phyloP scores from a whole-genome alignment of 2,329 filamentous ascomycete genomes.

The Exophiala viscosa region DNA sequence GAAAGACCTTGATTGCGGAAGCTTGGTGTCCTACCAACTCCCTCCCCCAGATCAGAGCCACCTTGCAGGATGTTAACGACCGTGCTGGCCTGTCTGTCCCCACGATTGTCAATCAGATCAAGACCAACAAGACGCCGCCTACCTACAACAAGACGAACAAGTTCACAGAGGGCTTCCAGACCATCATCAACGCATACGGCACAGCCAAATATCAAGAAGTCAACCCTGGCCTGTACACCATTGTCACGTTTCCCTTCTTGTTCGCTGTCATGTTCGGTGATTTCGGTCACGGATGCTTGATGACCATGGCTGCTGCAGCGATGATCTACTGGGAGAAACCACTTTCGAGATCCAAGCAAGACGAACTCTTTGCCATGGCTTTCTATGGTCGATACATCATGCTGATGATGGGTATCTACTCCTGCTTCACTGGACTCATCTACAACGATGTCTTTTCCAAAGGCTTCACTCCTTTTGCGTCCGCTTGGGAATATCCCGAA shows the following conservation, averaged over 20 bases:
- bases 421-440: conserved; percentile 92
- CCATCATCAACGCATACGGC: conserved; percentile 97
- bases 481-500: conserved; percentile 87
- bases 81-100: conserved; percentile 93
- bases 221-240: conserved; percentile 90
- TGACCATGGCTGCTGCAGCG: conserved; percentile 74
- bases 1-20: conserved; percentile 95
- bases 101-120: conserved; percentile 97
- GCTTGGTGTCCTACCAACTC: conserved; percentile 96
- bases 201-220: conserved; percentile 96
- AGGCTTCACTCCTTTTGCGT: conserved; percentile 81
- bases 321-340: conserved; percentile 98
- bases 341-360: conserved; percentile 77
- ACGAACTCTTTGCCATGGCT: conserved; percentile 96
- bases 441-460: conserved; percentile 98
- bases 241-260: conserved; percentile 98
- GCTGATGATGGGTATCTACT: conserved; percentile 95
- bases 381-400: conserved; percentile 99
- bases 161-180: conserved; percentile 97
- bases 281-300: conserved; percentile 86
- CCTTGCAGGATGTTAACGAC: conserved; percentile 94
- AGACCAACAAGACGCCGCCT: conserved; percentile 93
- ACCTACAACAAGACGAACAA: conserved; percentile 98
- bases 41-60: conserved; percentile 82
- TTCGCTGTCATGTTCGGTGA: conserved; percentile 99